phyloP scores from a whole-genome alignment of 2,329 filamentous ascomycete species.

The Phaeophleospora eucalypticola region DNA sequence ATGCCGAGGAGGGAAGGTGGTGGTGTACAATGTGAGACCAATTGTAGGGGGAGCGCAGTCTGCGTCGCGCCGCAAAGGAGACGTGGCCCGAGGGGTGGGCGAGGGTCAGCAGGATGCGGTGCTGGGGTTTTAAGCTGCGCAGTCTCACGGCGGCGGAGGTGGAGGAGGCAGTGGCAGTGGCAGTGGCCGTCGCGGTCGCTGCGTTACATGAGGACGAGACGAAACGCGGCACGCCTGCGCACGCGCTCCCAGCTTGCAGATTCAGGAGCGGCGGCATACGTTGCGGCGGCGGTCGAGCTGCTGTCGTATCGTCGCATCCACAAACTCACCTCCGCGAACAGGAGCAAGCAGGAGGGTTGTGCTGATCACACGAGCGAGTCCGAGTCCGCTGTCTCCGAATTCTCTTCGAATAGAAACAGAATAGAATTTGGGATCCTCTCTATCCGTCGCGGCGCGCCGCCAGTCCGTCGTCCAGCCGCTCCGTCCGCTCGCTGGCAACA shows the following conservation, averaged over 20 bases:
- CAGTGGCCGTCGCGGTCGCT: background rate
- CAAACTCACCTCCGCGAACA: too few species aligned
- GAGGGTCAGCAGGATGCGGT: constrained; percentile 15
- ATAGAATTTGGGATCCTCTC: too few species aligned
- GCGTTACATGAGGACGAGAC: background rate
- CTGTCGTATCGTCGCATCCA: too few species aligned
- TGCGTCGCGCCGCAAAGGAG: constrained; percentile 1
- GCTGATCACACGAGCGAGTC: too few species aligned
- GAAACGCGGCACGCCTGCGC: background rate
- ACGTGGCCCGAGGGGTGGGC: constrained; percentile 4
- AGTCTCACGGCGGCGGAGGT: background rate
- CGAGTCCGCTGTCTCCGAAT: too few species aligned
- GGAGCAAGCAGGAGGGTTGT: too few species aligned
- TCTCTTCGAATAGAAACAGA: too few species aligned
- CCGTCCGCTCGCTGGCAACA: too few species aligned
- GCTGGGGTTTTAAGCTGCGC: constrained; percentile 8
- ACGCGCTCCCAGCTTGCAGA: background rate
- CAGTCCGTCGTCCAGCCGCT: too few species aligned
- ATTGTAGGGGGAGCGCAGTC: constrained; percentile 27
- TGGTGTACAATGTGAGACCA: constrained; percentile 33
- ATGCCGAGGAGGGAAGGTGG: constrained; percentile 14
- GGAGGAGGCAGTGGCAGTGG: background rate
- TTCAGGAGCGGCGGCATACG: background rate
- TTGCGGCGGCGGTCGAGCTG: too few species aligned
- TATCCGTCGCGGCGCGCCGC: too few species aligned